Evolutionary conservation across 371 early-diverging fungal genomes (phyloP).

Genomic region (Circinella minor): DNA sequence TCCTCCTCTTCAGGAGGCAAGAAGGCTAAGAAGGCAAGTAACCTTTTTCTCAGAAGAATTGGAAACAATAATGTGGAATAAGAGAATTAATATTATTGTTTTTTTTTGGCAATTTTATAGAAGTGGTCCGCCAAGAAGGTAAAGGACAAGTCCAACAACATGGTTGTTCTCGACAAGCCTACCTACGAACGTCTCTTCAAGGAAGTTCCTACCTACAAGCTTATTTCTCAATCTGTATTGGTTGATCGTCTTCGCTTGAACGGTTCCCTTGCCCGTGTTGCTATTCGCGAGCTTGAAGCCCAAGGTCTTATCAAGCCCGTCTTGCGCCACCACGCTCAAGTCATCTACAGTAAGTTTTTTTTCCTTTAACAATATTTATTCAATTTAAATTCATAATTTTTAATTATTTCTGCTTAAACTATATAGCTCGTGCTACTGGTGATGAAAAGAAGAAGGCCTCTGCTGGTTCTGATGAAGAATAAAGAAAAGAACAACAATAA

Average conservation of each 20-base stretch:
- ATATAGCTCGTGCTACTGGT: constrained; percentile 76
- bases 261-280: constrained; percentile 96
- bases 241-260: constrained; percentile 98
- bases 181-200: constrained; percentile 95
- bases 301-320: constrained; percentile 93
- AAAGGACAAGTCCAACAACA: constrained; percentile 98
- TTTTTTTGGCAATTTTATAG: constrained; percentile 29
- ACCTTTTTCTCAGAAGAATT: too few relatives aligned
- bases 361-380: not conserved
- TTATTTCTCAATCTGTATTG: constrained; percentile 96
- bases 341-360: constrained; percentile 83
- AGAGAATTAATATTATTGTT: not conserved
- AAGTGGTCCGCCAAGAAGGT: constrained; percentile 97
- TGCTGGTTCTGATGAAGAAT: constrained; percentile 39
- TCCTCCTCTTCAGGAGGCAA: constrained; percentile 82
- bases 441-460: constrained; percentile 61
- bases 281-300: constrained; percentile 90
- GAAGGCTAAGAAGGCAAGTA: constrained; percentile 80
- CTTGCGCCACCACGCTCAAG: constrained; percentile 88
- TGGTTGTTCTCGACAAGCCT: constrained; percentile 90
- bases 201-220: constrained; percentile 99
- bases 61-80: not conserved
- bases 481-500: constrained; percentile 11
- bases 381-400: not conserved
- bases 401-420: not conserved